These are phyloP conservation scores for Zygoascus hellenicus DNA, from an alignment of 1,139 yeast species.

Conservation along the genomic window DNA sequence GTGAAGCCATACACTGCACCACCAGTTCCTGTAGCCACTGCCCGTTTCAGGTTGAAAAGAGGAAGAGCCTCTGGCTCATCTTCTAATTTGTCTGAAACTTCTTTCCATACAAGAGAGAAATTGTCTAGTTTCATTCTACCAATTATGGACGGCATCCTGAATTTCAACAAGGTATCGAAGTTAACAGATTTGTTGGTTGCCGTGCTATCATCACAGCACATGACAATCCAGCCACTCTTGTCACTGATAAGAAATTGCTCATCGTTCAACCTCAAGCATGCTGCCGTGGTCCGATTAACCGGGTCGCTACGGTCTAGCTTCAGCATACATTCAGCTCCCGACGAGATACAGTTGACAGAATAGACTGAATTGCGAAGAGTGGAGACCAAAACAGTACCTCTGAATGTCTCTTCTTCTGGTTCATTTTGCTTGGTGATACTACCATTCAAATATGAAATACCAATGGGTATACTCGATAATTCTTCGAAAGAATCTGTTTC, in stretches of 20 bases:
- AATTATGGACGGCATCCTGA: slow-evolving; percentile 13
- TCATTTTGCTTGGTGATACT: too few relatives aligned
- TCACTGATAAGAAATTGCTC: slow-evolving; percentile 16
- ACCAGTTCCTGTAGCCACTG: slow-evolving; percentile 13
- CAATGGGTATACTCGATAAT: slow-evolving; percentile 5
- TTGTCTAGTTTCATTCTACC: slow-evolving; percentile 3
- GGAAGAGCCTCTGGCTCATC: slow-evolving; percentile 1
- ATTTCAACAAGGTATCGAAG: slow-evolving; percentile 10
- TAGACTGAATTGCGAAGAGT: slow-evolving; percentile 15
- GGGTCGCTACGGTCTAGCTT: slow-evolving; percentile 13
- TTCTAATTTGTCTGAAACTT: background rate
- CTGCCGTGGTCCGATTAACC: slow-evolving; percentile 12
- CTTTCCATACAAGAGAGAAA: slow-evolving; percentile 1
- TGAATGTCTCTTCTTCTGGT: too few relatives aligned
- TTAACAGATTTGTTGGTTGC: slow-evolving; percentile 4
- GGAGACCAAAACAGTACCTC: slow-evolving; percentile 14
- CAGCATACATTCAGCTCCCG: background rate
- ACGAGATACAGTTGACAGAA: slow-evolving; percentile 8
- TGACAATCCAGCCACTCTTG: slow-evolving; percentile 15
- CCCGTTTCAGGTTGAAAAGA: background rate
- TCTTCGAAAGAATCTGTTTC: background rate
- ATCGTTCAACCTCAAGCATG: slow-evolving; percentile 13
- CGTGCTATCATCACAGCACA: background rate
- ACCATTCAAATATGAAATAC: too few relatives aligned
- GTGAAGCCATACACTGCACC: slow-evolving; percentile 15